phyloP scores from a whole-genome alignment of 140 eudicot species.

The Eryngium alpinum region DNA sequence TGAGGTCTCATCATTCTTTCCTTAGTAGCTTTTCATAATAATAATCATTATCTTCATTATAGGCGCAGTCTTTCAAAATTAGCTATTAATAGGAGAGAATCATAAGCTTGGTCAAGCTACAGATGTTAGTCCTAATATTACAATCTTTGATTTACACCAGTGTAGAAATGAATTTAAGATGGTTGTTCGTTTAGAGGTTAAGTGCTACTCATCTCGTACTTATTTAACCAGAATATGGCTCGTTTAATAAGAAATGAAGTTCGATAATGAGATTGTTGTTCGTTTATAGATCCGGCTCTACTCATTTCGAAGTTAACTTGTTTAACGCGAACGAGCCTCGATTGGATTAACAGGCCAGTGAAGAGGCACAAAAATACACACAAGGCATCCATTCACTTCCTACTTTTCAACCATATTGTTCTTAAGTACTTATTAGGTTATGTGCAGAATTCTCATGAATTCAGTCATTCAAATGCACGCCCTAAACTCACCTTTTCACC shows the following conservation, averaged over 20 bases:
- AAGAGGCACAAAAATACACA: too few species aligned
- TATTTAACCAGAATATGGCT: too few species aligned
- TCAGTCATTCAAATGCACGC: background rate
- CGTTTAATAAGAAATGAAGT: too few species aligned
- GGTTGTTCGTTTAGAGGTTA: too few species aligned
- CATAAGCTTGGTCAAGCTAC: background rate
- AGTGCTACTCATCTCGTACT: too few species aligned
- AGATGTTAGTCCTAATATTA: slow-evolving; percentile 5
- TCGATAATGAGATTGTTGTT: too few species aligned
- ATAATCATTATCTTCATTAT: background rate
- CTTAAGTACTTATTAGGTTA: slow-evolving; percentile 8
- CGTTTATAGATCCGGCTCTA: too few species aligned
- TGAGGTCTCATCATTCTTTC: background rate
- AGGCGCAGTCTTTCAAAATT: background rate
- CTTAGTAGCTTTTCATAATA: background rate
- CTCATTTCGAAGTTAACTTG: too few species aligned
- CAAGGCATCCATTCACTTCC: background rate
- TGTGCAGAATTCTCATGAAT: background rate
- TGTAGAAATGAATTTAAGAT: too few species aligned
- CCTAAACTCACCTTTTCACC: background rate
- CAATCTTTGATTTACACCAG: background rate
- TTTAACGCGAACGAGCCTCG: too few species aligned
- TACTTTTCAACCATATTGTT: background rate
- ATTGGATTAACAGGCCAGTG: too few species aligned
- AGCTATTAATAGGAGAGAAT: background rate